phyloP scores from a whole-genome alignment of 176 grass and related monocot genomes.

The Carex scoparia region DNA sequence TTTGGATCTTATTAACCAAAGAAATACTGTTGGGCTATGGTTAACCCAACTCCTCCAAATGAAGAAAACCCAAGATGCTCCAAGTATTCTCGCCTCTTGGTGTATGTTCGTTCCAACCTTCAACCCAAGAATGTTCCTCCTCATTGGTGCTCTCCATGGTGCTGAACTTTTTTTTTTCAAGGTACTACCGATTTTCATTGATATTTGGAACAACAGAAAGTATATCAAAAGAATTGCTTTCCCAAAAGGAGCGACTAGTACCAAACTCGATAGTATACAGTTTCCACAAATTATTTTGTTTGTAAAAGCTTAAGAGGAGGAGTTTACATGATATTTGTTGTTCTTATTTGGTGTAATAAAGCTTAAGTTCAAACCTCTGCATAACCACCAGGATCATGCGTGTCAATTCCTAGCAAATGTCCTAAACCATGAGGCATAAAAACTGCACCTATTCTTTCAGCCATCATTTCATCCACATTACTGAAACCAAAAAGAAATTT shows the following conservation, averaged over 20 bases:
- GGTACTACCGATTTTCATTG: not conserved
- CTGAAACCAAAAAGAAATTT: constrained; percentile 39
- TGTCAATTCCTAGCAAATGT: constrained; percentile 96
- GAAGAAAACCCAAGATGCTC: no score
- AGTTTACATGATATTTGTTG: not conserved
- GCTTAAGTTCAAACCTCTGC: constrained; percentile 38
- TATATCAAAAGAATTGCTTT: not conserved
- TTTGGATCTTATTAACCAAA: no score
- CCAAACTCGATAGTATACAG: not conserved
- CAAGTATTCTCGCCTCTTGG: no score
- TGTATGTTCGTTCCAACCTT: no score
- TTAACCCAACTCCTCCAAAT: no score
- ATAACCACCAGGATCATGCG: constrained; percentile 96
- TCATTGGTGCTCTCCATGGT: not conserved
- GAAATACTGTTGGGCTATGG: no score
- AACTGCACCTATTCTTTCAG: constrained; percentile 65
- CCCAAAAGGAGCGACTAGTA: not conserved
- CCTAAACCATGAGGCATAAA: constrained; percentile 98
- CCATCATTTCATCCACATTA: constrained; percentile 83
- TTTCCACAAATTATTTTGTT: not conserved
- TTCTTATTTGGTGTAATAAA: not conserved
- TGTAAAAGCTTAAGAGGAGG: not conserved
- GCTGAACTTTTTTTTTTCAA: not conserved
- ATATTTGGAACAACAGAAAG: not conserved
- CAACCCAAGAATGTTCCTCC: not conserved